Evolutionary conservation across 805 yeast species (phyloP), one percentile per base, ranked within the genome.

Genomic region (Sugiyamaella floridensis): DNA sequence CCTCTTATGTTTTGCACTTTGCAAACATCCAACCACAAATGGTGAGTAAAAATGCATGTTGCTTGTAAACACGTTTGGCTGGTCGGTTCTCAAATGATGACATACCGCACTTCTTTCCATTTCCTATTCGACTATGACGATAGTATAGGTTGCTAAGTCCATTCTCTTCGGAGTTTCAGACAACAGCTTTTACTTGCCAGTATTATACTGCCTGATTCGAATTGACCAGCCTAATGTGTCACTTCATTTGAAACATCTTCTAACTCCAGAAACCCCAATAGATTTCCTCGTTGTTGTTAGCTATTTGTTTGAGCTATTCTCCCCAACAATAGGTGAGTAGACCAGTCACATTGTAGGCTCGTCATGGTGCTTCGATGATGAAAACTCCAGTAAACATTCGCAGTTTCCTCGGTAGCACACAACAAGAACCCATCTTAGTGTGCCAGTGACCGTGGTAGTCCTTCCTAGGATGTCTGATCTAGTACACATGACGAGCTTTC

Each of bases 371-470:
- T 55, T 62, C 59, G 58, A 59, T 68, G 71, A 68, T 66, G 72
- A 68, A 64, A 66, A 59, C 42, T 40, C 55, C 52, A 56, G 43
- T 65, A 58, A 68, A 69, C 73, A 69, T 68, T 69, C 73, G 73
- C 73, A 69, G 73, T 69, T 69, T 69, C 73, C 73, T 67, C 73
- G 72, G 73, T 69, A 69, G 73, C 68, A 62, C 57, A 62, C 72
- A 63, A 54, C 52, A 54, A 59, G 71, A 69, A 67, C 72, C 72
- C 67, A 64, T 55, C 54, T 59, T 55, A 55, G 73, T 65, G 60
- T 67, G 70, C 61, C 72, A 55, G 72, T 69, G 73, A 69, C 73
- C 72, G 73, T 57, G 54, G 58, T 62, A 51, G 63, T 66, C 72
- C 72, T 69, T 69, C 72, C 71, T 64, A 60, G 72, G 73, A 69